Percentiles rank a stretch among this genome's conserved stretches.
Evolutionary conservation across 768 basidiomycete species (phyloP).

Genomic region (Austroboletus festivus): DNA sequence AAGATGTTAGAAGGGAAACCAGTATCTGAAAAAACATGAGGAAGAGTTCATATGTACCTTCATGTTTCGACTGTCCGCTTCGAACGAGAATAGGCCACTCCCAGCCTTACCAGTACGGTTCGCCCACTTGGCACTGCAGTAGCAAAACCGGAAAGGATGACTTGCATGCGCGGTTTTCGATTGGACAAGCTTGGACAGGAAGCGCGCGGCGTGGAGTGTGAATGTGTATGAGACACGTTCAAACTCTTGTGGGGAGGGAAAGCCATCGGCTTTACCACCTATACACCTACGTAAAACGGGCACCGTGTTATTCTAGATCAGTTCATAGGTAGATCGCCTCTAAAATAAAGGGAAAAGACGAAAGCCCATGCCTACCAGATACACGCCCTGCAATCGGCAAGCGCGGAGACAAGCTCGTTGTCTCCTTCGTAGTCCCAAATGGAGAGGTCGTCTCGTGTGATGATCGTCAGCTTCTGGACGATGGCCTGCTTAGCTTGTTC

Average conservation of each 20-base stretch:
- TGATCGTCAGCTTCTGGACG: slow-evolving; percentile 19
- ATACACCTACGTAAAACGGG: slow-evolving; percentile 17
- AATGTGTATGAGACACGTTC: slow-evolving; percentile 26
- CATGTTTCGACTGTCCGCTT: slow-evolving; percentile 22
- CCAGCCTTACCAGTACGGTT: slow-evolving; percentile 14
- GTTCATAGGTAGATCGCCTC: neutral
- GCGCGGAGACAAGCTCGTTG: slow-evolving; percentile 18
- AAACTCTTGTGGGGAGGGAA: slow-evolving; percentile 21
- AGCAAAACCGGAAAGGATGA: slow-evolving; percentile 25
- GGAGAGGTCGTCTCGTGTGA: slow-evolving; percentile 24
- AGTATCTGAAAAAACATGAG: neutral
- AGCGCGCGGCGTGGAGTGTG: slow-evolving; percentile 22
- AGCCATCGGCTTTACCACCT: slow-evolving; percentile 23
- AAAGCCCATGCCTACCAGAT: slow-evolving; percentile 18
- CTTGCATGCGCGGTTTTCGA: neutral
- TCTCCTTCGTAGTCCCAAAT: slow-evolving; percentile 28
- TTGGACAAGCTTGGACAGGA: slow-evolving; percentile 19
- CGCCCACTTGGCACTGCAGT: slow-evolving; percentile 26
- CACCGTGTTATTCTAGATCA: neutral
- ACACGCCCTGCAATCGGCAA: slow-evolving; percentile 23
- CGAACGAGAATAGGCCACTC: slow-evolving; percentile 12
- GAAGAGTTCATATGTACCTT: slow-evolving; percentile 11
- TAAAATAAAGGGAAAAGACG: neutral
- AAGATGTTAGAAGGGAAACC: neutral
- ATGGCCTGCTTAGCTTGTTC: slow-evolving; percentile 13